phyloP scores from a whole-genome alignment of 768 basidiomycete species.

The Ramaria rubella region DNA sequence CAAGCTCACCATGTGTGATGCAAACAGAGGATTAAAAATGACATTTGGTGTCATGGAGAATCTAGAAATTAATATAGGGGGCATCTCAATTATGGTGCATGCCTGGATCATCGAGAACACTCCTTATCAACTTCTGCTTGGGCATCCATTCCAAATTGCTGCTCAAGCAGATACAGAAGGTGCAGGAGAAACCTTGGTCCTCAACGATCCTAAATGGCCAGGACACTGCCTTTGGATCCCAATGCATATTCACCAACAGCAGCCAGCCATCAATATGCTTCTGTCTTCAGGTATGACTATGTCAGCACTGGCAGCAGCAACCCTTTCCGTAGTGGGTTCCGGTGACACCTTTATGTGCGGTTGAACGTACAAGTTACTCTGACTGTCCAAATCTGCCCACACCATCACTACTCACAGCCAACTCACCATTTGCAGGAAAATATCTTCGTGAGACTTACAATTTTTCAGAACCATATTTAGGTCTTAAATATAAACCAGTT shows the following conservation, averaged over 20 bases:
- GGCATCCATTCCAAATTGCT: background rate
- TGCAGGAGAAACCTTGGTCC: background rate
- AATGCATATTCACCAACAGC: background rate
- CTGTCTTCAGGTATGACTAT: background rate
- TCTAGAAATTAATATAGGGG: conserved; percentile 5
- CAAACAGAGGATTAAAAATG: background rate
- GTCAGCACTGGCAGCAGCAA: background rate
- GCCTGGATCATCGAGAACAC: conserved; percentile 6
- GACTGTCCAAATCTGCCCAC: background rate
- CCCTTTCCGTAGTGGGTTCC: background rate
- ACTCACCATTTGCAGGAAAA: background rate
- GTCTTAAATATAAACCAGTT: conserved; percentile 24
- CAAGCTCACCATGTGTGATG: conserved; percentile 2
- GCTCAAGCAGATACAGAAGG: conserved; percentile 13
- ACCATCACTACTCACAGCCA: background rate
- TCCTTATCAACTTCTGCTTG: background rate
- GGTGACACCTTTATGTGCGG: background rate
- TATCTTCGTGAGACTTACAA: background rate
- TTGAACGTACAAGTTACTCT: background rate
- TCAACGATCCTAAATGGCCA: background rate
- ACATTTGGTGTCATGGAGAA: conserved; percentile 11
- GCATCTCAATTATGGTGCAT: background rate
- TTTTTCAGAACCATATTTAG: background rate
- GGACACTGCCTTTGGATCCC: background rate
- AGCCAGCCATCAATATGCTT: background rate